Percentiles rank a stretch among this genome's conserved stretches.
Evolutionary conservation across 768 basidiomycete genomes (phyloP).

Genomic region (Mrakia hoshinonis): DNA sequence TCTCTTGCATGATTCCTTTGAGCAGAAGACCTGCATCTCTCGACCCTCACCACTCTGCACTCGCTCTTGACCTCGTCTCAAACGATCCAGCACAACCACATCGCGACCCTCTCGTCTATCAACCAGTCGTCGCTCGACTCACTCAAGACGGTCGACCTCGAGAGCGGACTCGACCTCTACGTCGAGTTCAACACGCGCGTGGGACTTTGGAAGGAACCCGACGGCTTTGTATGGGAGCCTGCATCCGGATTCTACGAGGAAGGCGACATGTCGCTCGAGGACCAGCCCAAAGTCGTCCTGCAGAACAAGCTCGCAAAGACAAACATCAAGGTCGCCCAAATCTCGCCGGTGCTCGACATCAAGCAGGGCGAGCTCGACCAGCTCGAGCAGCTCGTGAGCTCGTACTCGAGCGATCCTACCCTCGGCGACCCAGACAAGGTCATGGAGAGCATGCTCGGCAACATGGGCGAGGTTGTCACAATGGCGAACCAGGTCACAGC

Average conservation of each 20-base stretch:
- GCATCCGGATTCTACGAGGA: constrained; percentile 67
- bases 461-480: constrained; percentile 37
- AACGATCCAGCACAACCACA: constrained; percentile 51
- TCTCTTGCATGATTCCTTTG: neutral
- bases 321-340: constrained; percentile 12
- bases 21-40: constrained; percentile 23
- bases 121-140: neutral
- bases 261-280: constrained; percentile 55
- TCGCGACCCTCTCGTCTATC: constrained; percentile 34
- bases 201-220: constrained; percentile 53
- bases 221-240: constrained; percentile 67
- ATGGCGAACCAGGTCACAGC: constrained; percentile 53
- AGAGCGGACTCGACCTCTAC: constrained; percentile 61
- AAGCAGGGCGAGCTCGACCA: neutral
- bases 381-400: neutral
- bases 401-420: constrained; percentile 3
- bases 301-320: constrained; percentile 51
- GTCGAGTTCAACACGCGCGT: constrained; percentile 58
- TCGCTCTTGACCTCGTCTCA: constrained; percentile 55
- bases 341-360: constrained; percentile 10
- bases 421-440: constrained; percentile 24
- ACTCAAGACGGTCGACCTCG: constrained; percentile 47
- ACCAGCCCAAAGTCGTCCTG: constrained; percentile 63
- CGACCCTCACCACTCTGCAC: constrained; percentile 49
- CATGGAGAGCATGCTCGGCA: constrained; percentile 21